Conservation (phyloP, 345 rosid genomes). For the Cardiospermum halicacabum region DNA sequence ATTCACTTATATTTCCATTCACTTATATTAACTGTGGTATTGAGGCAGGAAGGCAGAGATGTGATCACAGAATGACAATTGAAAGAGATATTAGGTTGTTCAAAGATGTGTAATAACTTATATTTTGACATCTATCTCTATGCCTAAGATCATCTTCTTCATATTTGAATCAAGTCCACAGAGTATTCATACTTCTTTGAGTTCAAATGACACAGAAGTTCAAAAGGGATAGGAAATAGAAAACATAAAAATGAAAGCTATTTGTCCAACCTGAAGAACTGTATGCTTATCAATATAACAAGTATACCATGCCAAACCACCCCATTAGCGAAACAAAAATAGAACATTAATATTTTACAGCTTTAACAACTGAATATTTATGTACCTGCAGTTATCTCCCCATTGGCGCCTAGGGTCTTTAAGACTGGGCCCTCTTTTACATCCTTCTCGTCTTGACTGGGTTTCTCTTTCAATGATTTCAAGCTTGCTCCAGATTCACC, state of each 20-base stretch:
- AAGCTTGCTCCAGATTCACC: conserved; percentile 73
- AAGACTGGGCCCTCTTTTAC: conserved; percentile 69
- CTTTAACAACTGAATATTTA: conserved; percentile 9
- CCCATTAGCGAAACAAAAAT: background rate
- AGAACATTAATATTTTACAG: background rate
- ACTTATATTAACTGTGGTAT: no score
- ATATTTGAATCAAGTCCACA: background rate
- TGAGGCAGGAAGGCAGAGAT: no score
- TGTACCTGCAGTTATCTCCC: conserved; percentile 93
- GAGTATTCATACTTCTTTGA: background rate
- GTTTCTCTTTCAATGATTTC: conserved; percentile 82
- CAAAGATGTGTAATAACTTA: no score
- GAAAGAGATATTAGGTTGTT: no score
- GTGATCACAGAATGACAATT: no score
- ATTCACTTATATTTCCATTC: no score
- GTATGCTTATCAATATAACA: background rate
- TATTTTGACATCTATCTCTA: background rate
- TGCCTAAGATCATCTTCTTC: background rate
- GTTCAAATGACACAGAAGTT: background rate
- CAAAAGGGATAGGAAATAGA: background rate
- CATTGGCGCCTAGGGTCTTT: conserved; percentile 87
- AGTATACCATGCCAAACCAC: conserved; percentile 5
- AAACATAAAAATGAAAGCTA: background rate
- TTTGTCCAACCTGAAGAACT: background rate
- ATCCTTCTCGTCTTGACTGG: conserved; percentile 63